Evolutionary conservation across 768 basidiomycete genomes (phyloP), one percentile per base, ranked within the genome.

Genomic region (Boletus vermiculosoides): DNA sequence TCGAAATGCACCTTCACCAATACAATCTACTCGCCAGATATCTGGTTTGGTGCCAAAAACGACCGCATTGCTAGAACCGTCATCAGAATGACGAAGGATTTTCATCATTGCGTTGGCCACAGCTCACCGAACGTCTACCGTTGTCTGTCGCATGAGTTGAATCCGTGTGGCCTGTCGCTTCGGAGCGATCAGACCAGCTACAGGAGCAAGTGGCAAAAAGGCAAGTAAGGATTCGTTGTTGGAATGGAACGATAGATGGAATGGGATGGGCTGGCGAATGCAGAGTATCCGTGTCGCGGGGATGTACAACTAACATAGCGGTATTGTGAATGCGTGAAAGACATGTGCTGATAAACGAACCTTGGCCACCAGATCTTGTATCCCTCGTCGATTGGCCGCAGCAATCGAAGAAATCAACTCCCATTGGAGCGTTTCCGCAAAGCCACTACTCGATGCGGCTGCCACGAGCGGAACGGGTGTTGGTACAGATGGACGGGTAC

Each of bases 21-120:
- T 83, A 54, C 73, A 76, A 59, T 85, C 84, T 1, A 83, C 78
- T 54, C 81, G 75, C 86, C 87, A 90, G 23, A 89, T 89, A 60
- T 88, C 84, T 2, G 85, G 79, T 68, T 84, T 87, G n/a, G 81
- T 80, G 1, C 79, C 80, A 10, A 76, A 62, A 18, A 80, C 63
- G 18, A 77, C 56, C 2, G 74, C 64, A 61, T 84, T 83, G 41
- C 84, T 86, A 59, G 20, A 40, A 45, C 30, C 45, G 30, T 40
- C 41, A 54, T 58, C 16, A 61, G 34, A 41, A 52, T 41, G 46
- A 1, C 5, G 5, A 36, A 33, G 0, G 5, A 45, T 22, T 16
- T n/a, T 5, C 1, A 41, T 34, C 41, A 16, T 33, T 44, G 18
- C 34, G 15, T 31, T 47, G 33, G 2, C 5, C 2, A 46, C 10